Conservation (phyloP, 345 rosid genomes). For the Pugionium cornutum region DNA sequence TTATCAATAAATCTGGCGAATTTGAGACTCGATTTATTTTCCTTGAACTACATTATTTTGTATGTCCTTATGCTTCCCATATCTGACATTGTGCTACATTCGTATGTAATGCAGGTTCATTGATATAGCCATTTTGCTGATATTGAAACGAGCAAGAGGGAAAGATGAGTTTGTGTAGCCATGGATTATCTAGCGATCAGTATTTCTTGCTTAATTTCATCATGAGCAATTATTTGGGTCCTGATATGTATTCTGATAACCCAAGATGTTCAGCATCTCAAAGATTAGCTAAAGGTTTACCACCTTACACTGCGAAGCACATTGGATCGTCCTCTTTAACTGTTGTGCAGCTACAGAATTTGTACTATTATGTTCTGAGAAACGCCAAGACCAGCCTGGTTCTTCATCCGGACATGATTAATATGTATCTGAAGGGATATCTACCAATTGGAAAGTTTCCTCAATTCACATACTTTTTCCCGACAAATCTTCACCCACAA, state of each 20-base stretch:
- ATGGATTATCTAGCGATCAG: conserved; percentile 42
- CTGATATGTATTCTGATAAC: conserved; percentile 63
- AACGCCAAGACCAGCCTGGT: conserved; percentile 46
- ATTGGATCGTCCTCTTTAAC: conserved; percentile 54
- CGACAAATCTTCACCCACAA: conserved; percentile 48
- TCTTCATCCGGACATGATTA: conserved; percentile 44
- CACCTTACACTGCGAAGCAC: conserved; percentile 56
- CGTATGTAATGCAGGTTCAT: conserved; percentile 26
- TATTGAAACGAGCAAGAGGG: conserved; percentile 1
- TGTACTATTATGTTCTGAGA: conserved; percentile 54
- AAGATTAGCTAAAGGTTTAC: conserved; percentile 47
- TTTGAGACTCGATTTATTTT: background rate
- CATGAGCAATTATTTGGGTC: conserved; percentile 63
- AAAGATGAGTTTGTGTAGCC: conserved; percentile 32
- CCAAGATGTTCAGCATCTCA: conserved; percentile 60
- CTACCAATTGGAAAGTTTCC: conserved; percentile 28
- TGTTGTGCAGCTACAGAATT: conserved; percentile 48
- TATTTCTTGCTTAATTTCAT: conserved; percentile 57
- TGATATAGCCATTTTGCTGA: conserved; percentile 1
- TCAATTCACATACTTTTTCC: conserved; percentile 53
- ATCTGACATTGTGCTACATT: conserved; percentile 17
- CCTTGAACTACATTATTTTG: conserved; percentile 15
- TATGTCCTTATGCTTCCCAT: conserved; percentile 25
- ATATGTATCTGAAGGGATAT: conserved; percentile 50
- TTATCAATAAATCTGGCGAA: background rate